Base-by-base conservation (phyloP, 1,284 basidiomycete species). In the Sanguinoderma infundibulare region DNA sequence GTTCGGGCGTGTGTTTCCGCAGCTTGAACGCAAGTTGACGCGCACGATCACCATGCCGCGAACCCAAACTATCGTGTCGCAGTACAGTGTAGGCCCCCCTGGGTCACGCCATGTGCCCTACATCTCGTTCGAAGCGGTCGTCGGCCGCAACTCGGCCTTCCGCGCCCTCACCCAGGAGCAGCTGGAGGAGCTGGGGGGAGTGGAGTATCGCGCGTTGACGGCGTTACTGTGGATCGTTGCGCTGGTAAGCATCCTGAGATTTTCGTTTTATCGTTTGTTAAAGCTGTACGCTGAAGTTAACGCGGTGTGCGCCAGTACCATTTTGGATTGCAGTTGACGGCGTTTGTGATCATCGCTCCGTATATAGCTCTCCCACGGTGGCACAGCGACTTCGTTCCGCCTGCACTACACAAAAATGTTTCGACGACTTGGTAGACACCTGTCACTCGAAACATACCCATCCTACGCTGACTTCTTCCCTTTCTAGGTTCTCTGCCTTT, bases 131-230 rank as follows among this genome's bases (percentile, higher is more conserved):
- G 87, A 94, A 55, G 91, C 93, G 0, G 77, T 87, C 7, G 93
- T 97, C 2, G 94, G 95, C 0, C 82, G 91, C 52, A 98, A 98
- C 74, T 96, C 94, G n/a, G 81, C 84, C 28, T 98, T 98, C 72
- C 86, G 89, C 57, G 79, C 85, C 51, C 77, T 98, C 53, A 94
- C 91, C 0, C 83, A 86, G 38, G 92, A 95, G 49, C 92, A 98
- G 72, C 80, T 94, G 67, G 92, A 97, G 66, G 96, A 98, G 75
- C 80, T 98, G 2, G 96, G 96, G 1, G 96, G 96, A 4, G 91
- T 98, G 22, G 97, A 99, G 76, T 98, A 95, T 72, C 85, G 95
- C 14, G 94, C 91, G 8, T 77, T 98, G 61, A 89, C 89, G 59
- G 83, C 90, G 17, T 75, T 97, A 47, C 78, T 95, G 17, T 94